Percentiles rank a stretch among this genome's conserved stretches.
Evolutionary conservation across 2,329 filamentous ascomycete species (phyloP).

Genomic region (Ascochyta viciae-villosae): DNA sequence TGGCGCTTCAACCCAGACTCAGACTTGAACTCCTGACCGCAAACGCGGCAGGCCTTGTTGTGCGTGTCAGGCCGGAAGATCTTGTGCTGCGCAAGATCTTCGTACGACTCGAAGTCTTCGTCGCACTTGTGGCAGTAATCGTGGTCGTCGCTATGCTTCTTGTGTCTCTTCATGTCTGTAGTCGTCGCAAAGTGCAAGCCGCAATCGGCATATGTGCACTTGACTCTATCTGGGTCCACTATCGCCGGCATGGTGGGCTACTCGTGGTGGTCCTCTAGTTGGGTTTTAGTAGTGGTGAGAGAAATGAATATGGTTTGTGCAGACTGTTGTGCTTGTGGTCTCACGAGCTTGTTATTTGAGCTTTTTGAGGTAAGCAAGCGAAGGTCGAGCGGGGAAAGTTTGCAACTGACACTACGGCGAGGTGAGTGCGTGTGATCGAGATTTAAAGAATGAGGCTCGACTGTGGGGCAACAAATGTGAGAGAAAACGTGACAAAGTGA

Average conservation of each 20-base stretch:
- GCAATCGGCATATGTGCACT: constrained; percentile 58
- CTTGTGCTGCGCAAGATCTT: constrained; percentile 58
- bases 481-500: not conserved
- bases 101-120: constrained; percentile 54
- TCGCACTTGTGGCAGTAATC: constrained; percentile 57
- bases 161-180: constrained; percentile 60
- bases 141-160: constrained; percentile 53
- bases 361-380: not conserved
- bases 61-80: constrained; percentile 43
- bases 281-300: not conserved
- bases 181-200: constrained; percentile 53
- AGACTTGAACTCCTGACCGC: constrained; percentile 63
- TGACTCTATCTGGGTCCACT: constrained; percentile 23
- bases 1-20: constrained; percentile 60
- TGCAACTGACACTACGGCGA: not conserved
- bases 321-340: no score
- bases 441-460: not conserved
- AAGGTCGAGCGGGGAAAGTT: not conserved
- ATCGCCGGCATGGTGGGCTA: constrained; percentile 28
- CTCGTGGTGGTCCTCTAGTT: not conserved
- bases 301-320: no score
- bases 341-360: no score
- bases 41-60: constrained; percentile 64
- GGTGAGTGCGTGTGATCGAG: no score
- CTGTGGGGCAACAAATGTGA: constrained; percentile 2